These are phyloP conservation scores for Pseudomassariella vexata DNA, from an alignment of 2,329 filamentous ascomycete species.

Conservation along the genomic window DNA sequence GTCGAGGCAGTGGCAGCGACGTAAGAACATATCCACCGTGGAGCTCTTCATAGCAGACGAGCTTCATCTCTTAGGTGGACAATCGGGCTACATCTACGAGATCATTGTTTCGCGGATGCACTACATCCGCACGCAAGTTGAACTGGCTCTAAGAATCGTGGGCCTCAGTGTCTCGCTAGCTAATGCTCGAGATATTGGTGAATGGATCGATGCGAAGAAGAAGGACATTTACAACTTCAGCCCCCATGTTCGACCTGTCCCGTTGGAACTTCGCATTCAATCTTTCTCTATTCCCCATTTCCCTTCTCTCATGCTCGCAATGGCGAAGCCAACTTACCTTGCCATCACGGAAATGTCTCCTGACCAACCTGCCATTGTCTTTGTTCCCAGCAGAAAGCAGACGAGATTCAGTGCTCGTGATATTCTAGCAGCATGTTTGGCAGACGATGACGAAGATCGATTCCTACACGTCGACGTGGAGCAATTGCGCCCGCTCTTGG, in stretches of 20 bases:
- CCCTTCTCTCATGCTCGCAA: constrained; percentile 95
- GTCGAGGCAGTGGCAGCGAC: constrained; percentile 91
- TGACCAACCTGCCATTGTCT: constrained; percentile 84
- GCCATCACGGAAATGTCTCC: constrained; percentile 83
- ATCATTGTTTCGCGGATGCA: constrained; percentile 97
- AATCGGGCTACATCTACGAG: constrained; percentile 86
- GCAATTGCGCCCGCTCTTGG: constrained; percentile 76
- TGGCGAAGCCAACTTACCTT: constrained; percentile 90
- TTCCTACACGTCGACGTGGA: constrained; percentile 83
- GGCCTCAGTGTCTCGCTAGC: constrained; percentile 87
- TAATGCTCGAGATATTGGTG: constrained; percentile 88
- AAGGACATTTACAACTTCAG: constrained; percentile 99
- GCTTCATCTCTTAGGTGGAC: constrained; percentile 84
- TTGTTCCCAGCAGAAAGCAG: constrained; percentile 91
- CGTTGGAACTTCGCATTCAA: constrained; percentile 89
- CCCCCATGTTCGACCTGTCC: constrained; percentile 81
- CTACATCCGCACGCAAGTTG: constrained; percentile 84
- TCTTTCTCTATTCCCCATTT: constrained; percentile 95
- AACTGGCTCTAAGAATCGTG: constrained; percentile 78
- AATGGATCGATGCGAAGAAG: constrained; percentile 97
- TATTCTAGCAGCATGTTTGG: constrained; percentile 77
- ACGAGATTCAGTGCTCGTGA: constrained; percentile 82
- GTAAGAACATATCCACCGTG: constrained; percentile 90
- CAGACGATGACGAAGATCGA: constrained; percentile 86
- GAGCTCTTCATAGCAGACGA: constrained; percentile 93